Conservation (phyloP, 768 basidiomycete genomes). For the Agrocybe pediades region DNA sequence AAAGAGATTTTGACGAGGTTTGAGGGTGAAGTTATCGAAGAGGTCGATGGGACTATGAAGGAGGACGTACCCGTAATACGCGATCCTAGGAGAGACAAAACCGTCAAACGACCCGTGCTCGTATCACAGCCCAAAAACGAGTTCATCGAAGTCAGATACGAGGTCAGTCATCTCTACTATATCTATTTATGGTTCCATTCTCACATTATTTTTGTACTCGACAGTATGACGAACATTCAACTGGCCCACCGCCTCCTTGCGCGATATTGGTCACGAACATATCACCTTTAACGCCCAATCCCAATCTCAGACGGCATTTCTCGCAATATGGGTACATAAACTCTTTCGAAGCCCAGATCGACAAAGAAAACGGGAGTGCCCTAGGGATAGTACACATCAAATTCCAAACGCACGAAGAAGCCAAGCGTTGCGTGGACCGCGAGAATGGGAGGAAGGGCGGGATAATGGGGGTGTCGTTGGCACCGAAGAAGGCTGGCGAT, state of each 20-base stretch:
- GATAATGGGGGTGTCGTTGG: constrained; percentile 38
- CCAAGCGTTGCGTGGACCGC: constrained; percentile 61
- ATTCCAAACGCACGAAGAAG: constrained; percentile 67
- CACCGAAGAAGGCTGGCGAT: constrained; percentile 34
- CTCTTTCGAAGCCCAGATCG: constrained; percentile 77
- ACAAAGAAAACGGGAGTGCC: constrained; percentile 76
- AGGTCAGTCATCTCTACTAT: constrained; percentile 43
- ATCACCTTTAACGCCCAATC: constrained; percentile 68
- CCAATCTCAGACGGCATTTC: constrained; percentile 69
- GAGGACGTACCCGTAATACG: constrained; percentile 38
- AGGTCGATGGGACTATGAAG: constrained; percentile 23
- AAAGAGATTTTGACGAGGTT: constrained; percentile 57
- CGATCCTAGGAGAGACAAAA: constrained; percentile 59
- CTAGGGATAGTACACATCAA: constrained; percentile 82
- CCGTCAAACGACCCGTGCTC: constrained; percentile 22
- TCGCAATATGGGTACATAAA: constrained; percentile 58
- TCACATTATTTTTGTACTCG: not conserved
- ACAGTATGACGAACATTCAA: constrained; percentile 78
- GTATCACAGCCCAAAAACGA: constrained; percentile 27
- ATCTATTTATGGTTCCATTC: constrained; percentile 3
- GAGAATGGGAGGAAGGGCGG: constrained; percentile 67
- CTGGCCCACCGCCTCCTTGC: constrained; percentile 70
- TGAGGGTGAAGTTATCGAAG: constrained; percentile 51
- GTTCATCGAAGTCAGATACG: constrained; percentile 52
- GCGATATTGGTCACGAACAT: constrained; percentile 74